Conservation (phyloP, 2,329 filamentous ascomycete genomes). For the Escovopsis sp. region DNA sequence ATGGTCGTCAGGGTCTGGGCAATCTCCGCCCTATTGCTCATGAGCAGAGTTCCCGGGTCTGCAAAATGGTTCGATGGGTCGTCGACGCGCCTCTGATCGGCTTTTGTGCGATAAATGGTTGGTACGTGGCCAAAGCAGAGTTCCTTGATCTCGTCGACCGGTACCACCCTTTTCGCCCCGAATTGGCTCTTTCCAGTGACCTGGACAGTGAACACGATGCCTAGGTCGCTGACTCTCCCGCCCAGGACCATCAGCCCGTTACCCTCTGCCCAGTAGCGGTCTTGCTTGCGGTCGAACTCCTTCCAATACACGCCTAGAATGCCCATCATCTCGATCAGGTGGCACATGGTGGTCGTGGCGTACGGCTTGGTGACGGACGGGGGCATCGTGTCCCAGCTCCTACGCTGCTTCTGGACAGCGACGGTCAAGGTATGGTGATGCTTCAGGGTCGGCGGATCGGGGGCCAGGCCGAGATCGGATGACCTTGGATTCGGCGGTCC, state of each 20-base stretch:
- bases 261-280: constrained; percentile 39
- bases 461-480: constrained; percentile 9
- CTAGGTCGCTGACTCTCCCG: constrained; percentile 31
- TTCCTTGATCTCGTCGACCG: constrained; percentile 37
- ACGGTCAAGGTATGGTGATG: constrained; percentile 27
- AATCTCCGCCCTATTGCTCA: constrained; percentile 35
- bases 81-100: constrained; percentile 24
- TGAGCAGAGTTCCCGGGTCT: constrained; percentile 29
- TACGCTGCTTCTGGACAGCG: constrained; percentile 31
- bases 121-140: constrained; percentile 41
- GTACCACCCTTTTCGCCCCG: constrained; percentile 35
- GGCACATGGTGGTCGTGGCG: constrained; percentile 40
- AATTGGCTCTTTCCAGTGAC: constrained; percentile 35
- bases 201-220: constrained; percentile 40
- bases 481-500: constrained; percentile 10
- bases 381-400: constrained; percentile 39
- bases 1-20: constrained; percentile 36
- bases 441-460: constrained; percentile 12
- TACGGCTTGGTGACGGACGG: constrained; percentile 31
- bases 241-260: constrained; percentile 39
- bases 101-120: constrained; percentile 32
- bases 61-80: constrained; percentile 26
- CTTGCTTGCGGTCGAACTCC: constrained; percentile 36
- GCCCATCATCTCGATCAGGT: constrained; percentile 38
- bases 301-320: constrained; percentile 44